These are phyloP conservation scores for Starmerella sp. DNA, from an alignment of 805 yeast species.

Conservation along the genomic window DNA sequence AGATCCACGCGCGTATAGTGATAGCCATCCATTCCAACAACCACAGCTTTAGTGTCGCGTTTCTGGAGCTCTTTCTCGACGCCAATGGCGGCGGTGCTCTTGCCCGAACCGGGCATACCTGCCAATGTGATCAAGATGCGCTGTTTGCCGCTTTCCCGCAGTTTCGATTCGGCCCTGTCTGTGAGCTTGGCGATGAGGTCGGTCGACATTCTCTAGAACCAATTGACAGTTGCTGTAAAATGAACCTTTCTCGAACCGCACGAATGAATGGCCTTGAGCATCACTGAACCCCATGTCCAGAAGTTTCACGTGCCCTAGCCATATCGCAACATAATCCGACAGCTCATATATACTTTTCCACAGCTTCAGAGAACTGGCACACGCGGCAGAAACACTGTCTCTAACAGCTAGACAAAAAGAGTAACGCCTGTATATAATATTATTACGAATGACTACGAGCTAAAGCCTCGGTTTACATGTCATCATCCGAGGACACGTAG, in stretches of 20 bases:
- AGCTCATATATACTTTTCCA: no score
- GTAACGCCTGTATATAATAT: background rate
- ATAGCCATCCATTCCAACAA: slow-evolving; percentile 69
- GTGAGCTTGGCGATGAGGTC: background rate
- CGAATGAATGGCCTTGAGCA: no score
- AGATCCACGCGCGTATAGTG: slow-evolving; percentile 47
- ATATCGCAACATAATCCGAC: no score
- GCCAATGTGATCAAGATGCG: slow-evolving; percentile 49
- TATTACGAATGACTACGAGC: background rate
- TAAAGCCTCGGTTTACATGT: slow-evolving; percentile 38
- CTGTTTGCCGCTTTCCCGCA: background rate
- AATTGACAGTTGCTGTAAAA: background rate
- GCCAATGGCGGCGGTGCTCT: slow-evolving; percentile 49
- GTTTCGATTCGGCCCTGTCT: background rate
- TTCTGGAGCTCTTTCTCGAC: slow-evolving; percentile 37
- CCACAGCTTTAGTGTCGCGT: slow-evolving; percentile 18
- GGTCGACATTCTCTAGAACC: background rate
- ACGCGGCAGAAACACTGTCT: background rate
- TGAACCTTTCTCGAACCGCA: background rate
- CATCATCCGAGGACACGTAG: slow-evolving; percentile 95
- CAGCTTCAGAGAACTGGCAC: background rate
- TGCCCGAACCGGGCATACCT: slow-evolving; percentile 83
- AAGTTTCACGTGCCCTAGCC: background rate
- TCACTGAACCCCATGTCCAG: background rate
- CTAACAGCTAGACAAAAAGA: background rate